A percentile compares a stretch with the other conserved stretches of the same genome.
phyloP scores from a whole-genome alignment of 768 basidiomycete genomes.

The Auricularia sp. region DNA sequence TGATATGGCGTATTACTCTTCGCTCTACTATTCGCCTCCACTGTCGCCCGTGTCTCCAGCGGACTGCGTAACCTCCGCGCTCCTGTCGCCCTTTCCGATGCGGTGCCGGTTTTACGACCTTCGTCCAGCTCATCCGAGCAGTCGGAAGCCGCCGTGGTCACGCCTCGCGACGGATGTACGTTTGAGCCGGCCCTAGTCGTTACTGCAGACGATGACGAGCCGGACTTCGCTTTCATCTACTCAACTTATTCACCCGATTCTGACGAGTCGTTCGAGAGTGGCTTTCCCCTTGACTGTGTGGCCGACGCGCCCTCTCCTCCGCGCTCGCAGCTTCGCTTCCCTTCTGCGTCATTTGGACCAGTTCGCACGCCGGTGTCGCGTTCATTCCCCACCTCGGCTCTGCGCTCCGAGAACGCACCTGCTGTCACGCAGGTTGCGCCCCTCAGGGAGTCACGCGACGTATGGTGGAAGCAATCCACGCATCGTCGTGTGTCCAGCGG shows the following conservation, averaged over 20 bases:
- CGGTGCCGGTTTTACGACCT: no score
- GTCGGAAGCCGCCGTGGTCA: no score
- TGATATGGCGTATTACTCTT: neutral
- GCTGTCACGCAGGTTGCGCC: neutral
- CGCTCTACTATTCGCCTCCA: neutral
- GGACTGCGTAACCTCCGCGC: no score
- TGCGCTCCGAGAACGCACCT: neutral
- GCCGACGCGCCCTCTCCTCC: neutral
- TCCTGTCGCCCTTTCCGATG: no score
- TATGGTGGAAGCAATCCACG: no score
- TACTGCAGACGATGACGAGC: neutral
- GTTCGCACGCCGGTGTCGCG: neutral
- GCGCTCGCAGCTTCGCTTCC: neutral
- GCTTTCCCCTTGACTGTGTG: neutral
- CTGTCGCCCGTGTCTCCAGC: no score
- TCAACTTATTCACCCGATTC: neutral
- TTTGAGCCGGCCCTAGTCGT: neutral
- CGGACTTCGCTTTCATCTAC: neutral
- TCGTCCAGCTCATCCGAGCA: conserved; percentile 15
- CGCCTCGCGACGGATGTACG: no score
- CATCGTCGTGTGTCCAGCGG: neutral
- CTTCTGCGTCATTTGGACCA: neutral
- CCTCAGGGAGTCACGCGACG: no score
- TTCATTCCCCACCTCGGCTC: no score
- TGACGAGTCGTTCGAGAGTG: neutral